phyloP scores from a whole-genome alignment of 2,329 filamentous ascomycete species.

The Rutstroemia sp. region DNA sequence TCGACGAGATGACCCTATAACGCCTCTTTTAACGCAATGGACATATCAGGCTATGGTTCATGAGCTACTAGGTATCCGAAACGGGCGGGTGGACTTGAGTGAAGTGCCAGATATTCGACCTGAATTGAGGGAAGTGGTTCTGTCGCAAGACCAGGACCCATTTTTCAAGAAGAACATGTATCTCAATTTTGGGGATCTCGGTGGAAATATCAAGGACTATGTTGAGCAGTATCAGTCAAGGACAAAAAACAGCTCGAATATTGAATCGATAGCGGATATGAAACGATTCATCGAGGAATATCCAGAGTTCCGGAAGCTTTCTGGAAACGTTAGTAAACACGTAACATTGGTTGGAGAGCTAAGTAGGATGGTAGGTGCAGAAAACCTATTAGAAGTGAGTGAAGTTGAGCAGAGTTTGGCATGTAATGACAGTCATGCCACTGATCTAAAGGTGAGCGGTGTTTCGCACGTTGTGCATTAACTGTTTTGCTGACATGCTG shows the following conservation, averaged over 20 bases:
- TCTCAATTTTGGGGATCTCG: slow-evolving; percentile 91
- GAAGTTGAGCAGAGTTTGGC: slow-evolving; percentile 95
- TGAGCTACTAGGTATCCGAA: slow-evolving; percentile 86
- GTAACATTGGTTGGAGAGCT: slow-evolving; percentile 93
- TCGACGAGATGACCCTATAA: slow-evolving; percentile 88
- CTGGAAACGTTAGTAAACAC: slow-evolving; percentile 97
- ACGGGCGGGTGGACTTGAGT: slow-evolving; percentile 86
- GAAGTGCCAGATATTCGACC: slow-evolving; percentile 76
- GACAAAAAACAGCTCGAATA: slow-evolving; percentile 91
- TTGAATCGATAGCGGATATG: slow-evolving; percentile 97
- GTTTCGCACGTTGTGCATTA: background rate
- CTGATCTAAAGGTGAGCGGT: slow-evolving; percentile 71
- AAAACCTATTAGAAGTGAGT: slow-evolving; percentile 89
- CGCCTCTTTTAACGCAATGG: slow-evolving; percentile 92
- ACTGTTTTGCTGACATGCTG: slow-evolving; percentile 12
- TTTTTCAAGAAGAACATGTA: slow-evolving; percentile 99
- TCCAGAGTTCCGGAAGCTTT: slow-evolving; percentile 93
- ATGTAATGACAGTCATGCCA: slow-evolving; percentile 90
- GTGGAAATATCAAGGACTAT: slow-evolving; percentile 95
- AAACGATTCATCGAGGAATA: slow-evolving; percentile 99
- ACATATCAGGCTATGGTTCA: slow-evolving; percentile 99
- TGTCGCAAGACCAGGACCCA: slow-evolving; percentile 94
- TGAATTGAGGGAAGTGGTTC: slow-evolving; percentile 86
- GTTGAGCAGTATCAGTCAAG: slow-evolving; percentile 97
- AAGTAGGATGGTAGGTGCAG: slow-evolving; percentile 76